Conservation (phyloP, 2,329 filamentous ascomycete genomes). For the Monosporascus sp. region DNA sequence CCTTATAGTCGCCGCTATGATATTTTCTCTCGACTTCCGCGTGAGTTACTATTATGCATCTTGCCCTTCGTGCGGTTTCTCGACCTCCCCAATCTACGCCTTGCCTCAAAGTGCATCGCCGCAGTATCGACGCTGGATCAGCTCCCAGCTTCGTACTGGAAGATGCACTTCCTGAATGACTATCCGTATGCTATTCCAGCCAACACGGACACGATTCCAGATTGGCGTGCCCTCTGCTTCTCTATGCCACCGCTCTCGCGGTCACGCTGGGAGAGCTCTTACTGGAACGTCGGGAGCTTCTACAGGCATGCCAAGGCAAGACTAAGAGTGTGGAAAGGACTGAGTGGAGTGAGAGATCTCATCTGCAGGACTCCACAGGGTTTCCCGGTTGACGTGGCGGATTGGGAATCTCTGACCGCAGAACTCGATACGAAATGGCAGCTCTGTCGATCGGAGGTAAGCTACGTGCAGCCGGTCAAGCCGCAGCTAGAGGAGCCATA, state of each 20-base stretch:
- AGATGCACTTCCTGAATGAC: neutral
- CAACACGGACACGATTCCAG: no score
- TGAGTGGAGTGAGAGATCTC: neutral
- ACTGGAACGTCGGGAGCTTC: neutral
- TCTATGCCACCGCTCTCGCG: neutral
- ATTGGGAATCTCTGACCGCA: neutral
- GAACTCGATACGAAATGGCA: neutral
- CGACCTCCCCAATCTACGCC: neutral
- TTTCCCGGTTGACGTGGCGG: neutral
- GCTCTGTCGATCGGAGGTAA: neutral
- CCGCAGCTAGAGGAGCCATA: neutral
- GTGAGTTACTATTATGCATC: neutral
- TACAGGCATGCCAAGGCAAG: neutral
- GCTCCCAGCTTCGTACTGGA: neutral
- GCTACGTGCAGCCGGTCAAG: neutral
- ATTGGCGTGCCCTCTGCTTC: neutral
- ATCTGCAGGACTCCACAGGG: neutral
- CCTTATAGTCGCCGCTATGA: neutral
- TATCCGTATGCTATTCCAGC: neutral
- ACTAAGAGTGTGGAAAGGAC: neutral
- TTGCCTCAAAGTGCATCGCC: neutral
- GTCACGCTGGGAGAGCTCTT: neutral
- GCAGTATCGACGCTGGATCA: neutral
- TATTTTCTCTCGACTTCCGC: neutral
- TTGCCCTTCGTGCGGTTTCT: neutral